These are phyloP conservation scores for Pulveroboletus sp. DNA, from an alignment of 768 basidiomycete genomes.

Conservation along the genomic window DNA sequence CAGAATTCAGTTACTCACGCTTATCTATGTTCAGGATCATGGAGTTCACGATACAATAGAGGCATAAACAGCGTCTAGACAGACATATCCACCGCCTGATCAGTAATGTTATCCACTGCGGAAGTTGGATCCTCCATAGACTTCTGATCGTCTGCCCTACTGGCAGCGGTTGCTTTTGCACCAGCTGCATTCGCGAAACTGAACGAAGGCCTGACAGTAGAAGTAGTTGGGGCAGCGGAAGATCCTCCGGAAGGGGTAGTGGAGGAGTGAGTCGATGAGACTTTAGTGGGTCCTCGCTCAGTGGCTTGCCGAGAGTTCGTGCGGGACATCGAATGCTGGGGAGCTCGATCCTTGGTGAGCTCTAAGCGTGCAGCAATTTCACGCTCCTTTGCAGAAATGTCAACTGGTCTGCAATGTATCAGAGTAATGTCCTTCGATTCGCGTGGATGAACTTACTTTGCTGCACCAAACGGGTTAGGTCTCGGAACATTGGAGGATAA, in stretches of 20 bases:
- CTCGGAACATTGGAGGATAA: slow-evolving; percentile 48
- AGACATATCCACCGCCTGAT: slow-evolving; percentile 16
- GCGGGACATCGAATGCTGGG: slow-evolving; percentile 41
- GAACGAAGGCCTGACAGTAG: slow-evolving; percentile 62
- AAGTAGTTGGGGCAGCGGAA: slow-evolving; percentile 29
- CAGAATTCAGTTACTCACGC: background rate
- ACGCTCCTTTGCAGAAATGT: slow-evolving; percentile 71
- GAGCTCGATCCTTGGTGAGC: slow-evolving; percentile 31
- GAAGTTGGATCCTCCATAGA: slow-evolving; percentile 1
- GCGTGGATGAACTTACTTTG: slow-evolving; percentile 48
- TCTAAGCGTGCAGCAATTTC: slow-evolving; percentile 66
- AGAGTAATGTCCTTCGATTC: slow-evolving; percentile 1
- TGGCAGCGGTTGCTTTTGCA: slow-evolving; percentile 16
- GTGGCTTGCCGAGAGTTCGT: slow-evolving; percentile 45
- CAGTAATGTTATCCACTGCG: slow-evolving; percentile 8
- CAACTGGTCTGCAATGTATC: slow-evolving; percentile 64
- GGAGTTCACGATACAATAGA: slow-evolving; percentile 11
- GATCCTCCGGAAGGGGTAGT: slow-evolving; percentile 12
- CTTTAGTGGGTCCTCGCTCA: slow-evolving; percentile 39
- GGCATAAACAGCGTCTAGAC: slow-evolving; percentile 14
- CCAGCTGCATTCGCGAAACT: slow-evolving; percentile 81
- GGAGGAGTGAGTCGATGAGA: slow-evolving; percentile 28
- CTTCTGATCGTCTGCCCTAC: slow-evolving; percentile 18
- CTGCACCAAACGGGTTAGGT: slow-evolving; percentile 83
- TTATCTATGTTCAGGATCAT: slow-evolving; percentile 1